Evolutionary conservation across 1,284 basidiomycete genomes (phyloP).

Genomic region (Naganishia liquefaciens): DNA sequence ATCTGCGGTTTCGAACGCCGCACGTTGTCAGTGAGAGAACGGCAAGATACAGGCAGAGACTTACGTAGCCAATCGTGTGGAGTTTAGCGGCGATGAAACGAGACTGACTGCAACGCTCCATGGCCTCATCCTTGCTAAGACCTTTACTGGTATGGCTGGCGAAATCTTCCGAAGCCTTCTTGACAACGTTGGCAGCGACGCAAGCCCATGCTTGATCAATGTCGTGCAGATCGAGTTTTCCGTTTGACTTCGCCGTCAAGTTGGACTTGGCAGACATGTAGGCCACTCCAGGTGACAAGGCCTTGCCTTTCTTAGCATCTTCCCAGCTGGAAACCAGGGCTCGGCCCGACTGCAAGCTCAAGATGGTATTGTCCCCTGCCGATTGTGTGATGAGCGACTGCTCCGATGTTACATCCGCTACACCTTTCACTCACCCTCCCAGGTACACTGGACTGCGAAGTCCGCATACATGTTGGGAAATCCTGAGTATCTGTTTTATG

Average conservation of each 20-base stretch:
- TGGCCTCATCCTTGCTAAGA: constrained; percentile 57
- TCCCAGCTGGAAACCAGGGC: constrained; percentile 58
- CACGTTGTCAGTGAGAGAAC: not conserved
- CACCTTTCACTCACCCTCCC: constrained; percentile 54
- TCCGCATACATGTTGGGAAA: constrained; percentile 60
- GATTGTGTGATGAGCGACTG: not conserved
- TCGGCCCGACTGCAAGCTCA: constrained; percentile 60
- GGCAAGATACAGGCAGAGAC: not conserved
- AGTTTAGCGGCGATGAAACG: constrained; percentile 60
- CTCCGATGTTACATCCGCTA: not conserved
- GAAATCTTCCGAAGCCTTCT: constrained; percentile 59
- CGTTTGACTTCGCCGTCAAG: constrained; percentile 55
- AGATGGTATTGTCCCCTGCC: constrained; percentile 57
- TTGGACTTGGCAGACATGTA: constrained; percentile 56
- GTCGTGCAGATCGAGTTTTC: constrained; percentile 55
- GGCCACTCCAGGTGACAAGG: constrained; percentile 55
- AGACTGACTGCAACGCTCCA: constrained; percentile 60
- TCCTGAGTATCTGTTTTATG: constrained; percentile 55
- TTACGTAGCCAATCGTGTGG: constrained; percentile 49
- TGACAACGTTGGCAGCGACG: constrained; percentile 59
- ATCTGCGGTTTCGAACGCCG: constrained; percentile 35
- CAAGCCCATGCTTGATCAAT: constrained; percentile 58
- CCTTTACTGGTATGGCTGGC: constrained; percentile 53
- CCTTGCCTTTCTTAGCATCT: constrained; percentile 57
- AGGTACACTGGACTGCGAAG: constrained; percentile 60